These are phyloP conservation scores for Clonostachys rosea DNA, from an alignment of 2,329 filamentous ascomycete genomes.

Conservation along the genomic window DNA sequence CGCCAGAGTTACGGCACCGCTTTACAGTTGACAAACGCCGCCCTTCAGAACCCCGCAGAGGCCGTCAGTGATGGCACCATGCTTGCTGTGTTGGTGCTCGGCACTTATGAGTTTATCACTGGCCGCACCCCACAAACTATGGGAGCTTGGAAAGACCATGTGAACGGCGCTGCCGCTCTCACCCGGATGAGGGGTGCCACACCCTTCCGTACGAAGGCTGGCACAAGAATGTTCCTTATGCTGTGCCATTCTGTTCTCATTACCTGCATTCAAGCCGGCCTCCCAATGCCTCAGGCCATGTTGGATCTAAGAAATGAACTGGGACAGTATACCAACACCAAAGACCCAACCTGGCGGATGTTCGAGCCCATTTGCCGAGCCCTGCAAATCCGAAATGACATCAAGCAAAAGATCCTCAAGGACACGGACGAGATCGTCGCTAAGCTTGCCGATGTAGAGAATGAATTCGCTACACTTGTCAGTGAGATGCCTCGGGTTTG, in stretches of 20 bases:
- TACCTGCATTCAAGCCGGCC: constrained; percentile 43
- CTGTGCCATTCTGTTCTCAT: constrained; percentile 45
- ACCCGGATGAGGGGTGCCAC: constrained; percentile 41
- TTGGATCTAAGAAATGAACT: constrained; percentile 39
- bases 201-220: constrained; percentile 39
- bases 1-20: constrained; percentile 46
- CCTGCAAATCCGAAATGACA: constrained; percentile 40
- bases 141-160: constrained; percentile 46
- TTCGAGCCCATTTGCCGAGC: constrained; percentile 37
- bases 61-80: constrained; percentile 45
- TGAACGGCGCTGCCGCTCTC: constrained; percentile 46
- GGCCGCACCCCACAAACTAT: constrained; percentile 39
- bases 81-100: constrained; percentile 46
- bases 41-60: constrained; percentile 37
- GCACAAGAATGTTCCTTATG: constrained; percentile 49
- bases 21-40: constrained; percentile 42
- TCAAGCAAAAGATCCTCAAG: constrained; percentile 29
- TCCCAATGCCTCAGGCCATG: constrained; percentile 42
- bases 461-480: constrained; percentile 33
- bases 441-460: constrained; percentile 31
- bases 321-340: constrained; percentile 21
- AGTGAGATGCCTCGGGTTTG: constrained; percentile 30
- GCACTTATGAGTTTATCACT: constrained; percentile 49
- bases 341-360: constrained; percentile 34
- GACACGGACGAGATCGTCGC: constrained; percentile 26